phyloP scores from a whole-genome alignment of 371 early-diverging fungal species.

The Furculomyces boomerangus region DNA sequence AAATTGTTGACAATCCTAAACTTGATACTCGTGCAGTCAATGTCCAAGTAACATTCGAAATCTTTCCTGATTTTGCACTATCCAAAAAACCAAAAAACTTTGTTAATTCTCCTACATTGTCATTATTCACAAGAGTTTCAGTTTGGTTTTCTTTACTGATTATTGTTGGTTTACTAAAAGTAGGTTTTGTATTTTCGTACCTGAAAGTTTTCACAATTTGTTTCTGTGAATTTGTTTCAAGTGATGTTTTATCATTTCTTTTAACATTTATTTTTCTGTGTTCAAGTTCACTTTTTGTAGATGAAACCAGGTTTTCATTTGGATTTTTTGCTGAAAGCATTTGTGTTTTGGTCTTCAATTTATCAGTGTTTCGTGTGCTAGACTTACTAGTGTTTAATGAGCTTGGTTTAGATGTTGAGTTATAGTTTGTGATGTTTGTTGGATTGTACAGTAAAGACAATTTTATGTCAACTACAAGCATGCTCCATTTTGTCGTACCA shows the following conservation, averaged over 20 bases:
- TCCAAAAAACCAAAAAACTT: neutral
- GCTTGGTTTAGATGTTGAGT: neutral
- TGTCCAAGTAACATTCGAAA: neutral
- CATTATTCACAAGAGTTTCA: too few species aligned
- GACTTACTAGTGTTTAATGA: neutral
- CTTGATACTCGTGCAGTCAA: neutral
- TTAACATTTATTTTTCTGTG: too few species aligned
- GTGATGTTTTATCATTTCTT: too few species aligned
- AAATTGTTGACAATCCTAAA: neutral
- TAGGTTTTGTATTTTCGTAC: too few species aligned
- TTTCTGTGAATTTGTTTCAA: too few species aligned
- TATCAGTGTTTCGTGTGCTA: neutral
- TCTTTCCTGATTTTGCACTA: neutral
- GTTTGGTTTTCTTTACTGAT: too few species aligned
- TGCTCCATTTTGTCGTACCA: neutral
- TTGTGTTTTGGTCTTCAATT: neutral
- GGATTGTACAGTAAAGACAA: neutral
- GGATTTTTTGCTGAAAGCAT: neutral
- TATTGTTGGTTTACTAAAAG: too few species aligned
- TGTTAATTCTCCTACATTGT: too few species aligned
- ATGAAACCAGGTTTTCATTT: neutral
- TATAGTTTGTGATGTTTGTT: neutral
- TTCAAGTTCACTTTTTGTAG: neutral
- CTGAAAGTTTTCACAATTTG: too few species aligned
- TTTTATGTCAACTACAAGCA: neutral